Base-by-base conservation (phyloP, 495 filamentous ascomycete genomes). In the Trichoderma orchidacearum region DNA sequence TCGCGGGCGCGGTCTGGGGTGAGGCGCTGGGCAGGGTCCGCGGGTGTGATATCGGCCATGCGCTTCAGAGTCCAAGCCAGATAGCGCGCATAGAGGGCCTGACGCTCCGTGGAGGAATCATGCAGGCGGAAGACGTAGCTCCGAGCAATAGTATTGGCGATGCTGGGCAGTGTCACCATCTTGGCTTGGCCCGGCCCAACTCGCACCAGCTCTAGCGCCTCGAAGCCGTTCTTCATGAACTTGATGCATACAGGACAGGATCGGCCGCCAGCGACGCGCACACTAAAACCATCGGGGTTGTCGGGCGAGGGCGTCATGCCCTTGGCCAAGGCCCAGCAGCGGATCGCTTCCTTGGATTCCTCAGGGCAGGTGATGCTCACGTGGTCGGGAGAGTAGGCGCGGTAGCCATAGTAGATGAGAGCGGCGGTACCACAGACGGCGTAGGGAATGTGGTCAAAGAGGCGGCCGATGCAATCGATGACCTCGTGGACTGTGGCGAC, bases 371-470 rank as follows among this genome's bases (percentile, higher is more conserved):
- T 52, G 27, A 75, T 58, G 9, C 59, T 66, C 23, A 73, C 56
- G 11, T 63, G 54, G 7, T 32, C 51, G 0, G 64, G 62, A 0
- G 36, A 35, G 2, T 62, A 56, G n/a, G 53, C 45, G 3, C 59
- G 35, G 52, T 61, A 66, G 13, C 70, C 71, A 63, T 70, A 67
- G n/a, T 65, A 63, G 7, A 58, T 55, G 4, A 75, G 62, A 23
- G 70, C 70, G 3, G 61, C 65, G 11, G 66, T 67, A 3, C 72
- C 71, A 56, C 63, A 63, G 28, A 75, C 66, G 5, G 64, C 69
- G 65, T 74, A 75, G 27, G 62, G 67, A 4, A 68, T 66, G 57
- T 74, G 69, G 3, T 38, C 27, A 11, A 73, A 57, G 1, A 62
- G 59, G 0, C 50, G 48, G 58, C 71, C 62, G 32, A 75, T 36